These are phyloP conservation scores for Albatrellus sp. DNA, from an alignment of 1,284 basidiomycete species.

Conservation along the genomic window DNA sequence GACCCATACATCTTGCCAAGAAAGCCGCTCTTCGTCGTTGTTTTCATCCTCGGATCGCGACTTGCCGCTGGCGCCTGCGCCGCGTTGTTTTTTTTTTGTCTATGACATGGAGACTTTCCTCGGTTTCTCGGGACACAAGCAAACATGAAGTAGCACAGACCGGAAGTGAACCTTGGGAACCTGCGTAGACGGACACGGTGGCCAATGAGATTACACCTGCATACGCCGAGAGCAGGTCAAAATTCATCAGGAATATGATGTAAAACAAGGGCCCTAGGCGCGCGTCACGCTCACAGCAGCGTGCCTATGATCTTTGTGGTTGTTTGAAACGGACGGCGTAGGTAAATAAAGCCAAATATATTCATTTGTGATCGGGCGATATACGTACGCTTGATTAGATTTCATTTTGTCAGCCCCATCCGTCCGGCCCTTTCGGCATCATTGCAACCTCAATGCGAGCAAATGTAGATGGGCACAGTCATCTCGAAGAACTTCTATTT, in stretches of 20 bases:
- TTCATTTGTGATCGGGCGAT: not conserved
- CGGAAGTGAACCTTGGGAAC: constrained; percentile 55
- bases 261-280: no score
- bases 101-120: not conserved
- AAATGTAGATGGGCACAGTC: no score
- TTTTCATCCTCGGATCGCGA: constrained; percentile 28
- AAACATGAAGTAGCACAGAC: constrained; percentile 24
- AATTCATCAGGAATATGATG: constrained; percentile 20
- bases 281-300: no score
- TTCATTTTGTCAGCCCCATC: not conserved
- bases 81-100: constrained; percentile 18
- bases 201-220: constrained; percentile 54
- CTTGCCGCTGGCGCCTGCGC: constrained; percentile 11
- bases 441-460: no score
- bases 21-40: constrained; percentile 42
- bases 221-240: constrained; percentile 53
- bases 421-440: not conserved
- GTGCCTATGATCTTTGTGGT: not conserved
- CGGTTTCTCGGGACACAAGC: not conserved
- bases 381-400: not conserved
- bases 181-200: constrained; percentile 48
- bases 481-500: not conserved
- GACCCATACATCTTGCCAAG: constrained; percentile 58
- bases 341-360: constrained; percentile 4
- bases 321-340: constrained; percentile 2